Evolutionary conservation across 2,329 filamentous ascomycete genomes (phyloP), one percentile per base, ranked within the genome.

Genomic region (Arachnomyces sp.): DNA sequence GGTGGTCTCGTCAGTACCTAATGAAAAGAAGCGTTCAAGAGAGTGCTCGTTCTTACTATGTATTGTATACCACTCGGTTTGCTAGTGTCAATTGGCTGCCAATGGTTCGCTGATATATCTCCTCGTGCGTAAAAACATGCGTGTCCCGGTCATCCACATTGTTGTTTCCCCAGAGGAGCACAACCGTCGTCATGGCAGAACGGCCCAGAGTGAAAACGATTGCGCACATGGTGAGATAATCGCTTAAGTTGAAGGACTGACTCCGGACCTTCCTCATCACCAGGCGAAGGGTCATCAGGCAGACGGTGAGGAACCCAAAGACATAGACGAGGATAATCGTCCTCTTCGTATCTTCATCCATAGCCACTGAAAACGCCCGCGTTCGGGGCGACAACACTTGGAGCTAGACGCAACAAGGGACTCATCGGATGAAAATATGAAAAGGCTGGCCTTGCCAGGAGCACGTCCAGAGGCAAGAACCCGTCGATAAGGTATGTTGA

Each of bases 1-100:
- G 17, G 6, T 17, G 25, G n/a, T 16, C 28, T 7, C 17, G 18
- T 39, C 12, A 18, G 9, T n/a, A 21, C n/a, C 15, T 13, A 17
- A 28, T 28, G 3, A 14, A 12, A 13, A 15, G n/a, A 12, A 3
- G 9, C 7, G 9, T 5, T 25, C 21, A 7, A 25, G 5, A 4
- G 17, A 33, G 6, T n/a, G 11, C 4, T 17, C 11, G 17, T 4
- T 25, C 42, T 28, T 47, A 52, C 28, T 51, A 45, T 7, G 48
- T 49, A 31, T 50, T 51, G 35, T 51, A 51, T 30, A 50, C 13
- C 4, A 51, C 39, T 31, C 52, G 39, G 16, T 44, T 44, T 17
- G 47, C 46, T 21, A 54, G 40, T 1, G 46, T 44, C 17, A 54
- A 38, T 16, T 51, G 51, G 39, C 50, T 54, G 34, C 52, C 52